Evolutionary conservation across 176 grass and related monocot genomes (phyloP), one percentile per base, ranked within the genome.

Genomic region (Lolium multiflorum): DNA sequence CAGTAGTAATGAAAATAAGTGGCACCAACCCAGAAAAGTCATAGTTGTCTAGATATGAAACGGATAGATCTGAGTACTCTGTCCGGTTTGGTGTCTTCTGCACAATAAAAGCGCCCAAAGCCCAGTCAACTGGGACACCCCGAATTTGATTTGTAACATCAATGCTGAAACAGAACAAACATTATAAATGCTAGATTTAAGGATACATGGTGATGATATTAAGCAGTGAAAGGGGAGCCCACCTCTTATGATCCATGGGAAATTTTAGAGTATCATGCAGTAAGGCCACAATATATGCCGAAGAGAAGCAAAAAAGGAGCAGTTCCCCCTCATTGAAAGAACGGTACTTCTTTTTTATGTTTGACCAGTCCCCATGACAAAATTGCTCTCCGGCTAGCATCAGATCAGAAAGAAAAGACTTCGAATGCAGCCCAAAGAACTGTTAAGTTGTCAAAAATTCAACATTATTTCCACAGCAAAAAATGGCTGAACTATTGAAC

Each of bases 251-350:
- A 67, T 91, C 88, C 78, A 98, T 50, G 14, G 89, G 73, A 59
- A 95, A 64, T 88, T 92, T 94, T 39, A 98, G 90, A 82, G 87
- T 92, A 77, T 98, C 96, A 86, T 98, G 96, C 37, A 98, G 85
- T 67, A 98, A 71, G 44, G 96, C 91, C 9, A 98, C 82, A 50
- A 98, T 95, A 84, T 98, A 98, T 20, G 93, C 96, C 10, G 96
- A 92, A 47, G 96, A 98, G 81, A 98, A 98, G 78, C 96, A 98
- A 90, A 94, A 98, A 28, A 92, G 82, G n/a, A 95, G 86, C 73
- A 95, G 89, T 56, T 95, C 88, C 73, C 92, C 89, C 28, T 98
- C 90, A 48, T 98, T 39, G 38, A 94, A 83, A 85, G 94, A 91
- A 89, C 81, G 63, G 80, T 98, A 91, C 74, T 84, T 86, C 81